phyloP scores from a whole-genome alignment of 352 stramenopile species.

The Phytopythium helicoides region DNA sequence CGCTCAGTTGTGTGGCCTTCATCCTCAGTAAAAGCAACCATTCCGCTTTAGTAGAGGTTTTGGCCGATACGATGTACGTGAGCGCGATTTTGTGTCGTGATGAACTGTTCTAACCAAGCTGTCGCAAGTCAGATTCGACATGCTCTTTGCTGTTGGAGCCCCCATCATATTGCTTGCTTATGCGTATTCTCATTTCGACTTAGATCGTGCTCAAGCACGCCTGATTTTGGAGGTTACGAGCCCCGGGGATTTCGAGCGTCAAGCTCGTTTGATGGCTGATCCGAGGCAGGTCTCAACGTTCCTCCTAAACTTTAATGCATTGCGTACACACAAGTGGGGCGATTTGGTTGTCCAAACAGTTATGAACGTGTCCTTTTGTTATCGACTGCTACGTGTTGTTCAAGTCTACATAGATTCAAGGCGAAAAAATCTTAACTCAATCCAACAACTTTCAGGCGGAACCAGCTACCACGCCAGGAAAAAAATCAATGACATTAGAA shows the following conservation, averaged over 20 bases:
- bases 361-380: constrained; percentile 8
- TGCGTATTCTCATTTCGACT: constrained; percentile 5
- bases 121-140: constrained; percentile 10
- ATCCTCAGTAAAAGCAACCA: constrained; percentile 5
- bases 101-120: too few species aligned
- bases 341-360: background rate
- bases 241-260: background rate
- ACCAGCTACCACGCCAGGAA: too few species aligned
- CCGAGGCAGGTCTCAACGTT: constrained; percentile 3
- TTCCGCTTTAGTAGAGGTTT: constrained; percentile 3
- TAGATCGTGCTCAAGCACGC: background rate
- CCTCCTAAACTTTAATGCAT: constrained; percentile 1
- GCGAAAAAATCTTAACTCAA: background rate
- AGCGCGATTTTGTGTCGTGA: too few species aligned
- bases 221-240: constrained; percentile 1
- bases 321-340: background rate
- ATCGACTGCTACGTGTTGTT: constrained; percentile 7
- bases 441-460: background rate
- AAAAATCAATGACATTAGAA: too few species aligned
- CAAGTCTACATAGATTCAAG: constrained; percentile 1
- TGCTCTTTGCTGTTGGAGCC: constrained; percentile 8
- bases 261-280: constrained; percentile 1
- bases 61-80: constrained; percentile 6
- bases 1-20: constrained; percentile 1
- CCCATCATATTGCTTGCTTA: constrained; percentile 6